Base-by-base conservation (phyloP, 2,329 filamentous ascomycete genomes). In the Atkinsonella texensis region DNA sequence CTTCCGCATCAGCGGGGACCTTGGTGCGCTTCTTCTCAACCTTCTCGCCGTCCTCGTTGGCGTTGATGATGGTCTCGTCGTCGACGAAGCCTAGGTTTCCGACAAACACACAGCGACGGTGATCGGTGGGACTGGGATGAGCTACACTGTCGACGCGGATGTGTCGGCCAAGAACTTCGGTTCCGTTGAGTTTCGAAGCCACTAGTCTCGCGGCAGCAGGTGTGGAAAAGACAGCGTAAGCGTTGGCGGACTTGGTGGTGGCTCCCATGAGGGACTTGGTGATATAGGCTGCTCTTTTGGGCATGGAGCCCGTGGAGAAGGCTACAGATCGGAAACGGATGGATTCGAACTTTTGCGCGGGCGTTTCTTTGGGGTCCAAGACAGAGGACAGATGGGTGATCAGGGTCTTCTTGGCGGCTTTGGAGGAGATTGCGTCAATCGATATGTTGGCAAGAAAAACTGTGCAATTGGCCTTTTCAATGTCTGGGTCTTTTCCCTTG, bases 41-140 rank as follows among this genome's bases (percentile, higher is more conserved):
- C 41, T 78, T 81, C 44, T 84, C 77, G 48, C 80, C 83, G 41
- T 81, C 81, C 35, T 83, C 76, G 48, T 79, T 80, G 17, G 81
- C 79, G 49, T 79, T 79, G 20, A 86, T 69, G 48, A 85, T 75
- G 40, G 80, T 86, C 70, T 96, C 90, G 58, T 96, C 89, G 62
- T 96, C 91, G 15, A 98, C 88, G 62, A 98, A 98, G 48, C 89
- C 89, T 1, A 98, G 77, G 63, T 98, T 98, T 46, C 93, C 93
- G 28, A 98, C 87, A 63, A 98, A 98, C 15, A 98, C 84, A 67
- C 93, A 98, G 51, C 90, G 85, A 53, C 85, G 83, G 67, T 95
- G 83, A 63, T 95, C 91, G 17, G 84, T 81, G 41, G 84, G 80
- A 13, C 86, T 77, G 0, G 93, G 93, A 68, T 96, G 89, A 0